These are phyloP conservation scores for Hortiboletus campestris DNA, from an alignment of 768 basidiomycete species.

Conservation along the genomic window DNA sequence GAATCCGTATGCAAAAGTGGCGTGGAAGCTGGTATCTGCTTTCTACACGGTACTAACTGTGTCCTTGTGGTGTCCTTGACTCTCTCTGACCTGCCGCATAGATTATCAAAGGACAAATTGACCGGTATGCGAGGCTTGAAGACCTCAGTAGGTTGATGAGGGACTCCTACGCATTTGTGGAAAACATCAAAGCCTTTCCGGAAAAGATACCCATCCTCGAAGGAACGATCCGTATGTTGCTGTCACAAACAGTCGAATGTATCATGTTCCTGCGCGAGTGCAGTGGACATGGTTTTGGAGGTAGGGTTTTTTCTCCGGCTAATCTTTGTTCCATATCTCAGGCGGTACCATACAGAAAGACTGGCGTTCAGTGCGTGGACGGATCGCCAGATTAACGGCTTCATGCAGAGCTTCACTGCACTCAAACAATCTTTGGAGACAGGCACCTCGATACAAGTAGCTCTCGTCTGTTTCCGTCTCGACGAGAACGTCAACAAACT, in stretches of 20 bases:
- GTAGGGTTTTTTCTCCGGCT: slow-evolving; percentile 14
- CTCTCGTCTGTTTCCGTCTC: slow-evolving; percentile 29
- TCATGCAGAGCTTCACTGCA: slow-evolving; percentile 19
- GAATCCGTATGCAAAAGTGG: slow-evolving; percentile 25
- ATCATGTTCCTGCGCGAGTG: slow-evolving; percentile 37
- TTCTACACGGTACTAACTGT: slow-evolving; percentile 25
- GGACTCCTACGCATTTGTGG: slow-evolving; percentile 32
- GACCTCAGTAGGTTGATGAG: slow-evolving; percentile 32
- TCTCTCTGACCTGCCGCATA: slow-evolving; percentile 12
- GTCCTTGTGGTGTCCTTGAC: neutral
- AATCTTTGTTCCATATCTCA: slow-evolving; percentile 6
- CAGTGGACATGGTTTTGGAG: slow-evolving; percentile 33
- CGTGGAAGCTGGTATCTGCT: slow-evolving; percentile 28
- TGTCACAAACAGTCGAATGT: slow-evolving; percentile 37
- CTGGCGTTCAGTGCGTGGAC: slow-evolving; percentile 18
- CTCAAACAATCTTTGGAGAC: slow-evolving; percentile 29
- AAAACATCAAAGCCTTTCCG: slow-evolving; percentile 27
- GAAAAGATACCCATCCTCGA: slow-evolving; percentile 30
- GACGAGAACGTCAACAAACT: slow-evolving; percentile 27
- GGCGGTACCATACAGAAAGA: slow-evolving; percentile 7
- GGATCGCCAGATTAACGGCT: slow-evolving; percentile 20
- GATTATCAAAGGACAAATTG: slow-evolving; percentile 30
- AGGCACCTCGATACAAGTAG: slow-evolving; percentile 23
- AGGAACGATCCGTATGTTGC: slow-evolving; percentile 23
- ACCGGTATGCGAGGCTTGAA: slow-evolving; percentile 23